Evolutionary conservation across 1,139 yeast species (phyloP).

Genomic region (Suhomyces maxii): DNA sequence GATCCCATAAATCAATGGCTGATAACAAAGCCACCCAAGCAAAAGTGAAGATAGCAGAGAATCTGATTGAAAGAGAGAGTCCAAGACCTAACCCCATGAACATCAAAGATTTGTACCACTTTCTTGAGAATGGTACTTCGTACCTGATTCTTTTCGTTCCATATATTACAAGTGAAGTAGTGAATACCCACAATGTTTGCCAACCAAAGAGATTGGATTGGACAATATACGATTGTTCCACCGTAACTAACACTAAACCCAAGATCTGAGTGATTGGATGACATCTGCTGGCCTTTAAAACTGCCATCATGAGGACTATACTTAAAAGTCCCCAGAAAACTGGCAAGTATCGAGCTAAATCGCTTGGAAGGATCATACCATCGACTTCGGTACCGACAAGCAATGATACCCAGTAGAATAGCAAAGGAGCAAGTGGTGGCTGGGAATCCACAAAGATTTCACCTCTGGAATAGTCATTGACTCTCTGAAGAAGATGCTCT

Average conservation of each 20-base stretch:
- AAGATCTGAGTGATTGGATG: conserved; percentile 42
- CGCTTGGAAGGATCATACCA: neutral
- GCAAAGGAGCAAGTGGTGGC: conserved; percentile 60
- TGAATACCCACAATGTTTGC: conserved; percentile 52
- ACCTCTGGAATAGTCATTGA: conserved; percentile 55
- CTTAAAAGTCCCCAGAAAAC: conserved; percentile 36
- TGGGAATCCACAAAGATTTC: conserved; percentile 59
- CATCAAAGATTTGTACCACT: conserved; percentile 47
- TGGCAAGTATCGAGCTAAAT: conserved; percentile 2
- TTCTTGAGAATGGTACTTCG: conserved; percentile 31
- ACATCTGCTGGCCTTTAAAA: conserved; percentile 50
- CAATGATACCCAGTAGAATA: conserved; percentile 45
- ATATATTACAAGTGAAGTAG: conserved; percentile 43
- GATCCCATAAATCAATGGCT: conserved; percentile 50
- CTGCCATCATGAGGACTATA: conserved; percentile 42
- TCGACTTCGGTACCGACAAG: conserved; percentile 23
- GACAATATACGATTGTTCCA: conserved; percentile 56
- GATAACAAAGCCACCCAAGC: conserved; percentile 50
- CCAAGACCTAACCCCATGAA: conserved; percentile 56
- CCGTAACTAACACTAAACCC: conserved; percentile 44
- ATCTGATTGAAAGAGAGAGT: conserved; percentile 49
- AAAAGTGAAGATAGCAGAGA: conserved; percentile 54
- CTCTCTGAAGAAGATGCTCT: neutral
- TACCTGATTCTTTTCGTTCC: conserved; percentile 45
- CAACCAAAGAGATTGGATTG: conserved; percentile 51